Percentiles rank a stretch among this genome's conserved stretches.
Conservation (phyloP, 2,329 filamentous ascomycete species). For the Cladosporium sp. region DNA sequence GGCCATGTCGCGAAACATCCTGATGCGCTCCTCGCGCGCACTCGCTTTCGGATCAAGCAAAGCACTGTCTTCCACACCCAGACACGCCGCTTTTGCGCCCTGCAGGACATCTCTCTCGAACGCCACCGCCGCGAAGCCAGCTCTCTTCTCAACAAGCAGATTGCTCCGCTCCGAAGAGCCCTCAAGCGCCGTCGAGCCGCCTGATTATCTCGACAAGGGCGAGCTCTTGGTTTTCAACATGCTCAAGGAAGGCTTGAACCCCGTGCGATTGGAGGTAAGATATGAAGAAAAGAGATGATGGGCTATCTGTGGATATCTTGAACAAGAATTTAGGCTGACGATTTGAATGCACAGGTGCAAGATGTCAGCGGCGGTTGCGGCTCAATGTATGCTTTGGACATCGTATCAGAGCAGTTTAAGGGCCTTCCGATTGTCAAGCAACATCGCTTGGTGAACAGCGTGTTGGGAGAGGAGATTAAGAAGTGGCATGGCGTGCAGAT, state of each 20-base stretch:
- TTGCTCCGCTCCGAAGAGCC: slow-evolving; percentile 3
- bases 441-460: slow-evolving; percentile 73
- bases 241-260: slow-evolving; percentile 39
- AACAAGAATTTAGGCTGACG: no score
- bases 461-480: slow-evolving; percentile 71
- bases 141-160: not conserved
- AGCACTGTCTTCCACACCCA: not conserved
- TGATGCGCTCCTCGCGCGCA: slow-evolving; percentile 5
- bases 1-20: slow-evolving; percentile 2
- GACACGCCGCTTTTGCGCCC: not conserved
- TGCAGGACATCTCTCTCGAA: not conserved
- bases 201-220: slow-evolving; percentile 44
- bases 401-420: slow-evolving; percentile 66
- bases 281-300: no score
- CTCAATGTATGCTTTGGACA: slow-evolving; percentile 81
- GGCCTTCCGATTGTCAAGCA: slow-evolving; percentile 73
- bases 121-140: not conserved
- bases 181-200: slow-evolving; percentile 31
- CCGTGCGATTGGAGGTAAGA: slow-evolving; percentile 44
- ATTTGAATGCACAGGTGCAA: slow-evolving; percentile 56
- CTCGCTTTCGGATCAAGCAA: slow-evolving; percentile 1
- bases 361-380: slow-evolving; percentile 82
- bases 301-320: no score
- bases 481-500: slow-evolving; percentile 80
- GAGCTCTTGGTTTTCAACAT: slow-evolving; percentile 47